These are phyloP conservation scores for Trichoderma guizhouense DNA, from an alignment of 2,329 filamentous ascomycete genomes.

Conservation along the genomic window DNA sequence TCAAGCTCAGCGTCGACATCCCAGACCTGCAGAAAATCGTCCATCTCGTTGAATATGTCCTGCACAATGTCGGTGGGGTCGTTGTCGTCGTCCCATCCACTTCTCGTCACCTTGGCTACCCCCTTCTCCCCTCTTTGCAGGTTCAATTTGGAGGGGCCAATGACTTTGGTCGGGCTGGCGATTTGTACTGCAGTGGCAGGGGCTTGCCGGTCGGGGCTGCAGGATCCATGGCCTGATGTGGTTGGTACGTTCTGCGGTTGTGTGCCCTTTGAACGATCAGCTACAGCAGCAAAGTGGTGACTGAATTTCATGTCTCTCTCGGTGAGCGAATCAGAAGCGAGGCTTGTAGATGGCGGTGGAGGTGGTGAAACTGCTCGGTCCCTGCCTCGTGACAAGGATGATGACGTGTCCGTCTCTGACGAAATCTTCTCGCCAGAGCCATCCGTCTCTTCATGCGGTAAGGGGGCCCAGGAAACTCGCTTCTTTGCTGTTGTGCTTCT, in stretches of 20 bases:
- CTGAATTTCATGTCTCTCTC: constrained; percentile 40
- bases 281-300: constrained; percentile 47
- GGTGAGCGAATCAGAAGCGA: constrained; percentile 34
- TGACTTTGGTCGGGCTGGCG: neutral
- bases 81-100: constrained; percentile 22
- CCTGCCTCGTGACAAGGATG: constrained; percentile 20
- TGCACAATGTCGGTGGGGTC: constrained; percentile 37
- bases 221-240: constrained; percentile 36
- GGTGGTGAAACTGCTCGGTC: constrained; percentile 25
- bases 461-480: constrained; percentile 38
- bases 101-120: constrained; percentile 9
- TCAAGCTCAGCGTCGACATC: constrained; percentile 37
- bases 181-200: constrained; percentile 26
- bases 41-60: constrained; percentile 37
- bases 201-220: constrained; percentile 25
- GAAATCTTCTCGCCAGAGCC: neutral
- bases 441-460: constrained; percentile 28
- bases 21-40: constrained; percentile 34
- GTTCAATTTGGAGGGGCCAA: neutral
- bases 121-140: neutral
- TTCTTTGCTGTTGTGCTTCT: constrained; percentile 25
- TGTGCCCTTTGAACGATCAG: constrained; percentile 32
- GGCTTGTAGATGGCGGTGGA: constrained; percentile 44
- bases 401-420: neutral
- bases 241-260: constrained; percentile 39